Evolutionary conservation across 768 basidiomycete genomes (phyloP), one percentile per base, ranked within the genome.

Genomic region (Podaxis rugospora): DNA sequence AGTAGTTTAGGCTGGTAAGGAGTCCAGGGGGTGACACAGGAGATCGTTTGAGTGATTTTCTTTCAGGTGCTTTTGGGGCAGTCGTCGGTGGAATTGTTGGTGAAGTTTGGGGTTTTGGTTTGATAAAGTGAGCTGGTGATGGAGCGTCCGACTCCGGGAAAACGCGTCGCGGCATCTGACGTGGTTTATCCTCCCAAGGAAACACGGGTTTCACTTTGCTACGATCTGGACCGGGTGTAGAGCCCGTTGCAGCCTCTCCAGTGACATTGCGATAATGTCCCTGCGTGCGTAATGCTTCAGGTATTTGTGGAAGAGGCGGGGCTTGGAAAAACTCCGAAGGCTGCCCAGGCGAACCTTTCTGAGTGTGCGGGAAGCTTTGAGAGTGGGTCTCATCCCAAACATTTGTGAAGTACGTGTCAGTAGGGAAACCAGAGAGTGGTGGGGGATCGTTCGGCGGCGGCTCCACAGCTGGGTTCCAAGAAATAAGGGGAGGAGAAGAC

Each of bases 121-220:
- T 75, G 58, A 78, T 42, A 65, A 80, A 81, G 55, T 74, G 66
- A n/a, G 72, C 71, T 9, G 83, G 81, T 1, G 80, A 78, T 25
- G 82, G 85, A 51, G 80, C 76, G 51, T 88, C 86, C 32, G 81
- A 75, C n/a, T 72, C 74, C 28, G 91, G 93, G 67, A 93, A 93
- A 35, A 89, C 82, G 56, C 92, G 88, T 27, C 78, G 79, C 13
- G 91, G 92, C 64, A 80, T 65, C 51, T 77, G 80, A 35, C 89
- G 84, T 11, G 83, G 87, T 66, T 83, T 82, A 61, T 86, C 83
- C 70, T 99, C 96, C 96, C 96, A 99, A n/a, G 96, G 95, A 72
- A 99, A 98, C 36, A 97, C 78, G 36, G 81, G 76, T 62, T 87
- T 88, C 21, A 95, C 83, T 67, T 90, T 90, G 25, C 74, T 74